Evolutionary conservation across 2,329 filamentous ascomycete species (phyloP), one percentile per base, ranked within the genome.

Genomic region (Neonectria punicea): DNA sequence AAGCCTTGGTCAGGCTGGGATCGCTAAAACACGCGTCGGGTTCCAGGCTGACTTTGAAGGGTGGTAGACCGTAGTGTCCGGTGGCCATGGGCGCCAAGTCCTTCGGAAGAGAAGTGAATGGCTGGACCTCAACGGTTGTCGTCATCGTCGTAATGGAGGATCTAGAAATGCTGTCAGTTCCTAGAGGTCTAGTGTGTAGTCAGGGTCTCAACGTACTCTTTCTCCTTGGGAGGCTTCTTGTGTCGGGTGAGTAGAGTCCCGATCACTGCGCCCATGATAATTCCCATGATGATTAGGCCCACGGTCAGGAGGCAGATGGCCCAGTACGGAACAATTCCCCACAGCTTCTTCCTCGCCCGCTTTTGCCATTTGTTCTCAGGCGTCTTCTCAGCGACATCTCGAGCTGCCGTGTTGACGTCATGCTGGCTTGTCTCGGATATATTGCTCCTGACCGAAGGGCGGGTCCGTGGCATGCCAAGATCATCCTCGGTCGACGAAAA

Each of bases 311-410:
- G 74, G 50, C 83, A 83, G 32, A 90, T 81, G 1, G 86, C 87
- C 89, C 89, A 91, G 63, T 86, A 86, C 0, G 89, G 89, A 20
- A 91, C 79, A 20, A 90, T 81, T 6, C 87, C 86, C 73, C 86
- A 89, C 4, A 89, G 73, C 68, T 85, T 88, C 72, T 81, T 84
- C 73, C 81, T 85, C 11, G 87, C 87, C 50, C 82, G 78, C 11
- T 76, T 71, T 74, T 88, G 84, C 85, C 87, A 89, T 67, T 84
- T 87, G 22, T 78, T 74, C 4, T 79, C 76, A 9, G 77, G 69
- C 16, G 80, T 79, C 71, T 90, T 87, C 72, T 90, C 83, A 2
- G 80, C 79, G 14, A 81, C 67, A 22, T 69, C 76, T 16, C 75
- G 73, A 3, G 85, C 84, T 5, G 83, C 84, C 2, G 81, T 82